Conservation (phyloP, 2,329 filamentous ascomycete species). For the Immersiporthe knoxdaviesiana region DNA sequence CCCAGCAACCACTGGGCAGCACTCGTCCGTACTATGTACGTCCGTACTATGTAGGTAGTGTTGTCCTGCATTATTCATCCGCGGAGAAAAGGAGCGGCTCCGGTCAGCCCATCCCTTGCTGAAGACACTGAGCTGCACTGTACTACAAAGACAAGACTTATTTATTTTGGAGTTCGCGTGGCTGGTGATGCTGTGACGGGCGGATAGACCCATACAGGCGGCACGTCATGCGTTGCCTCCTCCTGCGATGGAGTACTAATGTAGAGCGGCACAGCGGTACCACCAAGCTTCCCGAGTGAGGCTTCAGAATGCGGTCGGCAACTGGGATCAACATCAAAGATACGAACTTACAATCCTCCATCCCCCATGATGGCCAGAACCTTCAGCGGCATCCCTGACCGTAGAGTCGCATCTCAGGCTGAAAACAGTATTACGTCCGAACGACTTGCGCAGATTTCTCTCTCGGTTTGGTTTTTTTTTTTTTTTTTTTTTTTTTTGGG, state of each 20-base stretch:
- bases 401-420: constrained; percentile 9
- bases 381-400: not conserved
- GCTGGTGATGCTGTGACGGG: constrained; percentile 5
- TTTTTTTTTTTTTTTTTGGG: not conserved
- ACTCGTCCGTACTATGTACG: no score
- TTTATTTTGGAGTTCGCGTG: not conserved
- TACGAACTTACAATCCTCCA: not conserved
- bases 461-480: no score
- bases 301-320: not conserved
- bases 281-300: not conserved
- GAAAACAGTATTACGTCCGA: constrained; percentile 15
- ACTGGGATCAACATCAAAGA: not conserved
- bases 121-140: not conserved
- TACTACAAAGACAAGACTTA: not conserved
- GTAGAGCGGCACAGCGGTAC: no score
- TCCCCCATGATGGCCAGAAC: not conserved
- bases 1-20: not conserved
- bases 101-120: not conserved
- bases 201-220: not conserved
- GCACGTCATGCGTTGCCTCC: not conserved
- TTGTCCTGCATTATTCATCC: not conserved
- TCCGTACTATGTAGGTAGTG: not conserved
- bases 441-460: constrained; percentile 15
- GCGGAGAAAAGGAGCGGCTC: no score
- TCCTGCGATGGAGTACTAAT: not conserved